These are phyloP conservation scores for Corymbia calophylla DNA, from an alignment of 441 rosid species.

Conservation along the genomic window DNA sequence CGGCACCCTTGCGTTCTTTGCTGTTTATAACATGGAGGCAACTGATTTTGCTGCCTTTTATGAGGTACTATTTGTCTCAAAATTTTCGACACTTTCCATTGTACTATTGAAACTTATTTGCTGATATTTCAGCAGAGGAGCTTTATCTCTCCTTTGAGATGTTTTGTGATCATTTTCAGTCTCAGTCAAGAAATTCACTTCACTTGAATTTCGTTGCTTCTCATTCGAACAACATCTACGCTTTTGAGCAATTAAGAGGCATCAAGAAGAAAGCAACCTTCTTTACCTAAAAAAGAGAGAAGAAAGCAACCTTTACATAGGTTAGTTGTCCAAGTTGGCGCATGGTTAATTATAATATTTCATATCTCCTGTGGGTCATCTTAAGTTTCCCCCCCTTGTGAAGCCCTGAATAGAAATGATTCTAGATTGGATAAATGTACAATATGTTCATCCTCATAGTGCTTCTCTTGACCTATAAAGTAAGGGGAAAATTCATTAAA, in stretches of 20 bases:
- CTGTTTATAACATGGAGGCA: constrained; percentile 95
- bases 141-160: constrained; percentile 78
- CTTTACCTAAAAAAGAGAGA: too few species aligned
- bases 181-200: constrained; percentile 51
- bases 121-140: constrained; percentile 58
- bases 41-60: constrained; percentile 91
- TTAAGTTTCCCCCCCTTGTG: not conserved
- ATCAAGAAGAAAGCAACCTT: constrained; percentile 53
- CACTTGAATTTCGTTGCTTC: constrained; percentile 80
- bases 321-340: constrained; percentile 16
- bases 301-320: constrained; percentile 40
- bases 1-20: constrained; percentile 71
- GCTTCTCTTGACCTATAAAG: not conserved
- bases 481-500: not conserved
- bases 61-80: constrained; percentile 39
- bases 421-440: not conserved
- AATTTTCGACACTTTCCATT: not conserved
- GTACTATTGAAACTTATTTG: not conserved
- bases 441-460: not conserved
- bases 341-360: not conserved
- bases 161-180: constrained; percentile 72
- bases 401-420: not conserved
- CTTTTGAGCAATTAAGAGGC: constrained; percentile 66
- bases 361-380: not conserved
- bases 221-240: constrained; percentile 73